Percentiles rank a stretch among this genome's conserved stretches.
Evolutionary conservation across 2,329 filamentous ascomycete genomes (phyloP).

Genomic region (Fusarium torulosum): DNA sequence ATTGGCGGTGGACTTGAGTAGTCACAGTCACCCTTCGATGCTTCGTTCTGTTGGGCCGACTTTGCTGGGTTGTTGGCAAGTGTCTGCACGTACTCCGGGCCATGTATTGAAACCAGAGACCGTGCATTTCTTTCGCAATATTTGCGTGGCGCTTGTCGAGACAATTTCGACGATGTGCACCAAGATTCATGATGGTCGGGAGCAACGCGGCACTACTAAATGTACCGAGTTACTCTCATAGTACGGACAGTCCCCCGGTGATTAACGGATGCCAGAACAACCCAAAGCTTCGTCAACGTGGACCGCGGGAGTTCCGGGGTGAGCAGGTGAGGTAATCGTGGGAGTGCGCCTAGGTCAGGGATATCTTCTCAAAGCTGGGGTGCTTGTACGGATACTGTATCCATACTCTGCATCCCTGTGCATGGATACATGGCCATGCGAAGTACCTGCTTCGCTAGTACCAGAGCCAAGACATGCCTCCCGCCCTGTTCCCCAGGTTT

Average conservation of each 20-base stretch:
- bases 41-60: constrained; percentile 13
- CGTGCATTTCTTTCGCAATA: constrained; percentile 26
- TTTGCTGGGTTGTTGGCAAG: constrained; percentile 20
- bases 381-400: background rate
- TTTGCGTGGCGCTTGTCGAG: constrained; percentile 15
- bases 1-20: constrained; percentile 33
- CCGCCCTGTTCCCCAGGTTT: constrained; percentile 49
- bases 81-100: constrained; percentile 1
- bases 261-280: constrained; percentile 13
- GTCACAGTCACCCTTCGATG: constrained; percentile 29
- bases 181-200: constrained; percentile 21
- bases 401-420: constrained; percentile 2
- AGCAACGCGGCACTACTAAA: background rate
- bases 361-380: constrained; percentile 13
- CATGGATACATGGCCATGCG: constrained; percentile 20
- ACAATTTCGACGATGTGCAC: constrained; percentile 15
- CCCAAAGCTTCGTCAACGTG: constrained; percentile 21
- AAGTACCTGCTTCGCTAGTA: constrained; percentile 45
- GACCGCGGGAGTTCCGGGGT: constrained; percentile 22
- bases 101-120: background rate
- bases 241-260: background rate
- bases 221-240: background rate
- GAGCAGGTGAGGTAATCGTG: constrained; percentile 11
- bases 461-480: constrained; percentile 43
- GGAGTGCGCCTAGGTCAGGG: constrained; percentile 27